Evolutionary conservation across 2,329 filamentous ascomycete species (phyloP).

Genomic region (Hansfordia pulvinata): DNA sequence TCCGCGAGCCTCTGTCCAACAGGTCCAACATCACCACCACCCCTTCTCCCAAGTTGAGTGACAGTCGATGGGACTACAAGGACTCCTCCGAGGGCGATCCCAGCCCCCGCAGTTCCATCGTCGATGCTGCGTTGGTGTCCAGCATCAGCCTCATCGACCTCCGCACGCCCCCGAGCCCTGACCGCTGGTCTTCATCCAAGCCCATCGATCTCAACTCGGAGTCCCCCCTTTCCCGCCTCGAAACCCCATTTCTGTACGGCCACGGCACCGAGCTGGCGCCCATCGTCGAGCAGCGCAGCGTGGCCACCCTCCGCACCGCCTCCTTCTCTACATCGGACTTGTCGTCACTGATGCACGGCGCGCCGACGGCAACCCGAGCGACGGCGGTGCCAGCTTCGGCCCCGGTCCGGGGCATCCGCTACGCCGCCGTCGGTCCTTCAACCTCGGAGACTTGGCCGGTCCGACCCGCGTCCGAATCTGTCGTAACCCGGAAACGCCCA

Average conservation of each 20-base stretch:
- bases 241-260: constrained; percentile 22
- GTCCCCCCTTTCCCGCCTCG: constrained; percentile 14
- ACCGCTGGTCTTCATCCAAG: constrained; percentile 1
- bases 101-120: constrained; percentile 21
- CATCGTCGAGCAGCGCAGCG: constrained; percentile 25
- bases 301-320: constrained; percentile 16
- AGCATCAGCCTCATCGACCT: constrained; percentile 11
- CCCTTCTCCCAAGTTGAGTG: constrained; percentile 2
- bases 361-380: not conserved
- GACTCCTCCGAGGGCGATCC: constrained; percentile 22
- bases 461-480: no score
- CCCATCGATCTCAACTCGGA: constrained; percentile 12
- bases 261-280: constrained; percentile 23
- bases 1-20: constrained; percentile 15
- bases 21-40: constrained; percentile 10
- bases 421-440: constrained; percentile 19
- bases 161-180: not conserved
- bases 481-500: no score
- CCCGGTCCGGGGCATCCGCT: constrained; percentile 8
- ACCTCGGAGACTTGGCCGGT: constrained; percentile 16
- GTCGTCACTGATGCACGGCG: constrained; percentile 12
- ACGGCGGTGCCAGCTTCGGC: no score
- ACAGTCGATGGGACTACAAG: constrained; percentile 15
- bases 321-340: constrained; percentile 14
- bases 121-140: constrained; percentile 21